These are phyloP conservation scores for Linaria vulgaris DNA, from an alignment of 257 asterid genomes.

Conservation along the genomic window DNA sequence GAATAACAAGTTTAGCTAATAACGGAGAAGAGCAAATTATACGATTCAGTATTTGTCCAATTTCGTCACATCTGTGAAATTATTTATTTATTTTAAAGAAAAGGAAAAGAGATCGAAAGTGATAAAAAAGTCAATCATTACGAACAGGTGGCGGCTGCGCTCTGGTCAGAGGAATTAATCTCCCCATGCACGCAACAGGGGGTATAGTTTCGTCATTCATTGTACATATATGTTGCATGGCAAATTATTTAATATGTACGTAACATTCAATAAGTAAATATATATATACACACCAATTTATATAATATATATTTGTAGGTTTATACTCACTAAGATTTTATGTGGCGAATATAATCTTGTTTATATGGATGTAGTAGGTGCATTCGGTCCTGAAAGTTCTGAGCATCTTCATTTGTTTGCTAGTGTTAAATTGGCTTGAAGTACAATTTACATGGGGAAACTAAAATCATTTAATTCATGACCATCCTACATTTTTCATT, in stretches of 20 bases:
- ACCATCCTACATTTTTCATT: too few species aligned
- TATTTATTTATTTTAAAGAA: too few species aligned
- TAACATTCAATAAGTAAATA: too few species aligned
- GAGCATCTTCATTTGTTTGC: too few species aligned
- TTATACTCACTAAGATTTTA: too few species aligned
- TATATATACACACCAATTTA: too few species aligned
- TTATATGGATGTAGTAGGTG: too few species aligned
- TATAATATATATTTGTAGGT: background rate
- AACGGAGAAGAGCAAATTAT: constrained; percentile 14
- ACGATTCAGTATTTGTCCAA: background rate
- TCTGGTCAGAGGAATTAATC: constrained; percentile 39
- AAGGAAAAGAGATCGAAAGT: constrained; percentile 8
- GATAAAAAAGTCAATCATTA: constrained; percentile 27
- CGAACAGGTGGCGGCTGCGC: constrained; percentile 57
- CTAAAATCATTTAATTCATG: too few species aligned
- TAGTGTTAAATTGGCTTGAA: too few species aligned
- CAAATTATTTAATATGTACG: background rate
- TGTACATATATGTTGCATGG: constrained; percentile 50
- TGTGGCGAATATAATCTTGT: too few species aligned
- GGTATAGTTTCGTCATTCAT: constrained; percentile 50
- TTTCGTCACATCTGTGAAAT: background rate
- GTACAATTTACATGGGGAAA: too few species aligned
- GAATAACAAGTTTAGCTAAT: background rate
- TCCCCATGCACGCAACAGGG: constrained; percentile 55
- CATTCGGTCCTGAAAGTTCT: too few species aligned